Evolutionary conservation across 352 stramenopile genomes (phyloP).

Genomic region (Globisporangium polare): DNA sequence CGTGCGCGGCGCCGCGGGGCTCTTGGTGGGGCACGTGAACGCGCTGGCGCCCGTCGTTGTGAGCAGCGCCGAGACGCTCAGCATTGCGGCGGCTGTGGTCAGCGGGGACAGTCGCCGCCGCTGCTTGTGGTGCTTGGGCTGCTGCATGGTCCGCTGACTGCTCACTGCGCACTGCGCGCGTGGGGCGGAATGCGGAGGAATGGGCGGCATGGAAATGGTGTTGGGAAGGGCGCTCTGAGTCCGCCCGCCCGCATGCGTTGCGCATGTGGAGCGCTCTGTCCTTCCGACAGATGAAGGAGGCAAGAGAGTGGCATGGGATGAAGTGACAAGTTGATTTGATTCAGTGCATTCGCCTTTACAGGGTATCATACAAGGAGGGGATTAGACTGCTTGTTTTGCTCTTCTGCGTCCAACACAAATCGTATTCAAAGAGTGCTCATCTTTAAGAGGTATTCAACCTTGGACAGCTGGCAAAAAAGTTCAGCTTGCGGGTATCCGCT

Average conservation of each 20-base stretch:
- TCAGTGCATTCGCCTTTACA: not conserved
- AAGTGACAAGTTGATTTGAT: not conserved
- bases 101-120: not conserved
- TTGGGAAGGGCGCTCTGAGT: not conserved
- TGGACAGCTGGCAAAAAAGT: too few species aligned
- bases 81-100: not conserved
- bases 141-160: not conserved
- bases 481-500: too few species aligned
- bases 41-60: not conserved
- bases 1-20: conserved; percentile 7
- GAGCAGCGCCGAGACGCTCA: not conserved
- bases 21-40: conserved; percentile 13
- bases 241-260: not conserved
- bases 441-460: too few species aligned
- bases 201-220: not conserved
- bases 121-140: not conserved
- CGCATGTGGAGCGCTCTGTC: not conserved
- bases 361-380: not conserved
- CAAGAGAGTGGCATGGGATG: not conserved
- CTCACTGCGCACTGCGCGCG: not conserved
- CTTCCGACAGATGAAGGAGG: not conserved
- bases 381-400: not conserved
- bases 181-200: not conserved
- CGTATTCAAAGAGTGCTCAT: not conserved
- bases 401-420: not conserved